These are phyloP conservation scores for Cordyceps militaris DNA, from an alignment of 2,329 filamentous ascomycete species.

Conservation along the genomic window DNA sequence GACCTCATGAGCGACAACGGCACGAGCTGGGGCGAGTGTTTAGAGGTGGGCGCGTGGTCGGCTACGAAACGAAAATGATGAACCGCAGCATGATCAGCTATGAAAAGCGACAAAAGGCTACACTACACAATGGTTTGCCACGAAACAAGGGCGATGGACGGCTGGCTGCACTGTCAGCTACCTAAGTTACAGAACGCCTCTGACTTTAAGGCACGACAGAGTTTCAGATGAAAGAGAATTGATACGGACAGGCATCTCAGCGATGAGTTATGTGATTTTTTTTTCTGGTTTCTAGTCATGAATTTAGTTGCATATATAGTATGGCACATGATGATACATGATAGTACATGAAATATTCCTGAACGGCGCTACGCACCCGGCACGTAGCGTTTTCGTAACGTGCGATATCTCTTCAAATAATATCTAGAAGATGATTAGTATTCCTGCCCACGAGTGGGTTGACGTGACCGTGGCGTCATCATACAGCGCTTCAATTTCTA, in stretches of 20 bases:
- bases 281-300: not conserved
- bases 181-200: not conserved
- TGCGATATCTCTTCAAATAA: constrained; percentile 85
- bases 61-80: constrained; percentile 58
- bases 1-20: constrained; percentile 74
- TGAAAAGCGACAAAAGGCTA: no score
- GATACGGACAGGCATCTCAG: constrained; percentile 1
- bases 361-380: constrained; percentile 23
- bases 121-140: no score
- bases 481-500: constrained; percentile 89
- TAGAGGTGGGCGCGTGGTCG: constrained; percentile 82
- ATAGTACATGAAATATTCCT: no score
- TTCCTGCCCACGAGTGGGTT: not conserved
- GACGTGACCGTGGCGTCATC: constrained; percentile 41
- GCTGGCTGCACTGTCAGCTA: not conserved
- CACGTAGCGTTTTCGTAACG: constrained; percentile 74
- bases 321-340: not conserved
- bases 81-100: not conserved
- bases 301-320: not conserved
- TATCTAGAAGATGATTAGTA: constrained; percentile 50
- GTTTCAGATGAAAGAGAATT: not conserved
- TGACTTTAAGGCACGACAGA: not conserved
- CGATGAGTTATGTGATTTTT: not conserved
- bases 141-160: no score
- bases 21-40: constrained; percentile 75